Percentiles rank a stretch among this genome's conserved stretches.
Evolutionary conservation across 345 rosid genomes (phyloP).

Genomic region (Syzygium jambos): DNA sequence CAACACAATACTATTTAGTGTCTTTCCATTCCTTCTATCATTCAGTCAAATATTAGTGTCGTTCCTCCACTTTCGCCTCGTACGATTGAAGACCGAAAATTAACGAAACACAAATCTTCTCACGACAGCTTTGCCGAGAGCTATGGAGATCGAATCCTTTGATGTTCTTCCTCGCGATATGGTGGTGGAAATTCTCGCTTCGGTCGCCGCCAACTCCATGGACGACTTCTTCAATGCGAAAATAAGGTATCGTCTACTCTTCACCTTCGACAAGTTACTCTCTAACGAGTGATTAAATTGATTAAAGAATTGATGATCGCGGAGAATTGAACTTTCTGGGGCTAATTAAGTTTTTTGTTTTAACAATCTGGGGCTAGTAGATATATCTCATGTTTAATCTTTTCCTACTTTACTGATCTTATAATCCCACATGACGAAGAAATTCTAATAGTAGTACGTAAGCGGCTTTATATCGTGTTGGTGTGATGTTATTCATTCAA

Average conservation of each 20-base stretch:
- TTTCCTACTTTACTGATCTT: background rate
- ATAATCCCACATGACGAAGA: accelerated
- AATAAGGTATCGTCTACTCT: background rate
- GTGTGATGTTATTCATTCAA: background rate
- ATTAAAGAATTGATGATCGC: background rate
- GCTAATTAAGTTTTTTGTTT: no score
- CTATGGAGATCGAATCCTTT: background rate
- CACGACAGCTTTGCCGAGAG: accelerated
- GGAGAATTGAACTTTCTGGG: background rate
- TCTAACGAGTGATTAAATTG: no score
- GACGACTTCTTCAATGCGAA: background rate
- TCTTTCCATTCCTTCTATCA: background rate
- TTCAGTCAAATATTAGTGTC: background rate
- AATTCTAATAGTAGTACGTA: background rate
- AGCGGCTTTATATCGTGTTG: background rate
- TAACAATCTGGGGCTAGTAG: background rate
- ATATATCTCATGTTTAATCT: background rate
- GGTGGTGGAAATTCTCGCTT: background rate
- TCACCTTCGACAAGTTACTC: background rate
- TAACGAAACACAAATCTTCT: background rate
- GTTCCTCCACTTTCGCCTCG: background rate
- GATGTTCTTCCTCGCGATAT: background rate
- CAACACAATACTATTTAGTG: no score
- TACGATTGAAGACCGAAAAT: background rate
- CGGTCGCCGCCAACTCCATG: background rate